Evolutionary conservation across 2,329 filamentous ascomycete genomes (phyloP).

Genomic region (Sporothrix schenckii): DNA sequence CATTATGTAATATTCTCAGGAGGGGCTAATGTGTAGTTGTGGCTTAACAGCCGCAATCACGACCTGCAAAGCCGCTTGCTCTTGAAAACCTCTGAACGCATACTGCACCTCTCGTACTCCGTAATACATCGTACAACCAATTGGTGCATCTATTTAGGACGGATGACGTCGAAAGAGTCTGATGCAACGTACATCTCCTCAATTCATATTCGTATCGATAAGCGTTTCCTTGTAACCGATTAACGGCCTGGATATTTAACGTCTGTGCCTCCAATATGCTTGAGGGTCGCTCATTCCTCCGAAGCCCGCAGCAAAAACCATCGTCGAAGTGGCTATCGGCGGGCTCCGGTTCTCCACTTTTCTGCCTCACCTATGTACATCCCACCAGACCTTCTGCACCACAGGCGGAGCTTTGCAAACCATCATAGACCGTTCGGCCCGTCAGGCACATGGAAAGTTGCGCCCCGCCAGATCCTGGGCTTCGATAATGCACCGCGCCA

Average conservation of each 20-base stretch:
- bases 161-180: background rate
- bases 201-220: background rate
- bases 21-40: background rate
- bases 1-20: conserved; percentile 6
- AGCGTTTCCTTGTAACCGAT: conserved; percentile 7
- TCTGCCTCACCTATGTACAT: conserved; percentile 3
- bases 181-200: background rate
- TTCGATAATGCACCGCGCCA: conserved; percentile 27
- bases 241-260: background rate
- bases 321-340: conserved; percentile 37
- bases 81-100: background rate
- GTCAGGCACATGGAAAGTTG: conserved; percentile 13
- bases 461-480: conserved; percentile 22
- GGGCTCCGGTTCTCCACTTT: conserved; percentile 37
- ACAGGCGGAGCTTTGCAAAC: conserved; percentile 20
- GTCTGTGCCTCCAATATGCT: conserved; percentile 13
- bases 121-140: too few relatives aligned
- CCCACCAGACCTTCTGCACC: background rate
- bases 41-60: background rate
- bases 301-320: conserved; percentile 22
- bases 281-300: conserved; percentile 3
- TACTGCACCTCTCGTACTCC: background rate
- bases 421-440: conserved; percentile 1
- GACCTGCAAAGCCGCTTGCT: background rate
- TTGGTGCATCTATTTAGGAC: background rate